Base-by-base conservation (phyloP, 1,284 basidiomycete genomes). In the Hortiboletus rubellus region DNA sequence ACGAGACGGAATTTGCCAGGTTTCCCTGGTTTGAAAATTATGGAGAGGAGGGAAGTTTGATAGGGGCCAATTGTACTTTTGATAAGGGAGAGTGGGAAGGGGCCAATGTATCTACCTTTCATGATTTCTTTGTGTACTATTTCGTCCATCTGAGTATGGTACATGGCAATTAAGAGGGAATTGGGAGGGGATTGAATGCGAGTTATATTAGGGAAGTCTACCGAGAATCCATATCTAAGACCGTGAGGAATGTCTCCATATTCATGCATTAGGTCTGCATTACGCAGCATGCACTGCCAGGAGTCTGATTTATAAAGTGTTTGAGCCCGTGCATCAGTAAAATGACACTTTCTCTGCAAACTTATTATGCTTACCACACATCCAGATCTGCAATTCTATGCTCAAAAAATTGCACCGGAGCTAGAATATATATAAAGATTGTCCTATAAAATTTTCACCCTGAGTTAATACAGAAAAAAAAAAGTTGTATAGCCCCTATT, bases 91-190 rank as follows among this genome's bases (percentile, higher is more conserved):
- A 52, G 41, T 0, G 48, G 7, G 12, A 18, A 41, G 0, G 51
- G 54, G 8, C 58, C 48, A 2, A 61, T 44, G 43, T 60, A 61
- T 48, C 50, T 45, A 18, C 31, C 36, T 51, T 61, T 59, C 5
- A 0, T 0, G 3, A 55, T 7, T 37, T 60, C 57, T n/a, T 60
- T 55, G 3, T 34, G 1, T 45, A 60, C 3, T 4, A 58, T 60
- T 1, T 48, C 36, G 1, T 50, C 1, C 0, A 60, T 9, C 7
- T 58, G 15, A 1, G 3, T 5, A 1, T 31, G 12, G 17, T 34
- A 54, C 0, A 2, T 40, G 1, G 6, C 3, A 0, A 33, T 10
- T 1, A 52, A 60, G 0, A 11, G 10, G 0, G 41, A 48, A 22
- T 60, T 60, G 7, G 12, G 34, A 0, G 50, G 50, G 3, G 57